These are phyloP conservation scores for Parastagonospora avenae DNA, from an alignment of 2,329 filamentous ascomycete species.

Conservation along the genomic window DNA sequence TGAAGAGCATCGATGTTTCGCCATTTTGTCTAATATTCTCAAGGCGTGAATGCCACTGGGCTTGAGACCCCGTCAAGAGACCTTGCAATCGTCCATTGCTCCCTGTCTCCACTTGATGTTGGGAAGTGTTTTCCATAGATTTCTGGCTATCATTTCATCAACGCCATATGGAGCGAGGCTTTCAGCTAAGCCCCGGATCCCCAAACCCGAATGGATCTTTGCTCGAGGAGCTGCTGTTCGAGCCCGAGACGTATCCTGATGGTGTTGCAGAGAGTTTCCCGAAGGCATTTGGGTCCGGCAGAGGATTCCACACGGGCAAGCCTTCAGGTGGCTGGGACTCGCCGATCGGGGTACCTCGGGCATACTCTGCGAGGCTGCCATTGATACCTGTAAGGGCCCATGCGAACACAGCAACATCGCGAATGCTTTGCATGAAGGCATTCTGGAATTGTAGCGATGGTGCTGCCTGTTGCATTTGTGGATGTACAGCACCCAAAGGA, in stretches of 20 bases:
- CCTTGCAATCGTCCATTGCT: no score
- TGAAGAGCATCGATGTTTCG: no score
- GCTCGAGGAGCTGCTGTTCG: conserved; percentile 39
- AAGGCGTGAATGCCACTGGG: no score
- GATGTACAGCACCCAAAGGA: conserved; percentile 42
- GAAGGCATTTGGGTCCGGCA: conserved; percentile 18
- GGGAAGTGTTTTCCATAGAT: not conserved
- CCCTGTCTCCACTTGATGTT: no score
- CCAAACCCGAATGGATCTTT: conserved; percentile 43
- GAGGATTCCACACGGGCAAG: conserved; percentile 62
- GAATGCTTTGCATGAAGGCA: conserved; percentile 78
- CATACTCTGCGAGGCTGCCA: conserved; percentile 69
- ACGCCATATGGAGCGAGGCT: not conserved
- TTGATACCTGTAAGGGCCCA: conserved; percentile 85
- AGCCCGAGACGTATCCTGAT: conserved; percentile 42
- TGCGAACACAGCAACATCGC: conserved; percentile 85
- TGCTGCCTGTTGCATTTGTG: conserved; percentile 54
- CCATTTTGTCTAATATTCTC: no score
- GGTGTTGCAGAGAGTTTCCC: conserved; percentile 35
- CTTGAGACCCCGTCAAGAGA: not conserved
- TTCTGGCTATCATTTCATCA: not conserved
- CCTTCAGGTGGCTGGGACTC: conserved; percentile 67
- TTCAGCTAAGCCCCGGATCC: conserved; percentile 41
- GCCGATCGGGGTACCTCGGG: conserved; percentile 65
- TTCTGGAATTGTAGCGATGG: conserved; percentile 54